A percentile compares a stretch with the other conserved stretches of the same genome.
These are phyloP conservation scores for Starmerella potacharoeniae DNA, from an alignment of 805 yeast species.

Conservation along the genomic window DNA sequence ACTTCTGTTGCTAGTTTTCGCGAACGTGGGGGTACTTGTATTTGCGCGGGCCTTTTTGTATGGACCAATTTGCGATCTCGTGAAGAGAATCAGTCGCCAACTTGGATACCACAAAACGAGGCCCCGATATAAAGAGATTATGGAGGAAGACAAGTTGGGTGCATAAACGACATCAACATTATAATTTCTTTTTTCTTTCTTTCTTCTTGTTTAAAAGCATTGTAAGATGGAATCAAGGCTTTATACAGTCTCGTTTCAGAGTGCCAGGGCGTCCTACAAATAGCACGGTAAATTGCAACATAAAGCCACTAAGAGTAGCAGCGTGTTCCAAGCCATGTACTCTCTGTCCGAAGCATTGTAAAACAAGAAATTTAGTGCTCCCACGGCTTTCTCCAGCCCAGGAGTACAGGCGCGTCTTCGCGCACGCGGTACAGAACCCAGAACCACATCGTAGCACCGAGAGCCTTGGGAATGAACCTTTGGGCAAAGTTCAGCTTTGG, in stretches of 20 bases:
- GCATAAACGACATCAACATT: not conserved
- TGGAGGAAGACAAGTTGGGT: constrained; percentile 11
- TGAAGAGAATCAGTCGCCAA: constrained; percentile 12
- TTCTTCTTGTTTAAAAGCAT: not conserved
- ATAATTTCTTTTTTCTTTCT: not conserved
- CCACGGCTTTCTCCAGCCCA: constrained; percentile 35
- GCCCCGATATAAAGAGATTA: constrained; percentile 30
- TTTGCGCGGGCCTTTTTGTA: constrained; percentile 39
- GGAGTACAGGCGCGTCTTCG: constrained; percentile 37
- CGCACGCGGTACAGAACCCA: constrained; percentile 74
- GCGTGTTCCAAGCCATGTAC: no score
- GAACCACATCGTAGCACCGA: constrained; percentile 85
- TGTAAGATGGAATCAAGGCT: no score
- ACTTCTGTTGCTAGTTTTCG: constrained; percentile 30
- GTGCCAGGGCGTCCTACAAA: no score
- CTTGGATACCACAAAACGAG: constrained; percentile 23
- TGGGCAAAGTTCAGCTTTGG: constrained; percentile 55
- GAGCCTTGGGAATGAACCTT: constrained; percentile 47
- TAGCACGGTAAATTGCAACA: no score
- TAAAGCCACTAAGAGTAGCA: no score
- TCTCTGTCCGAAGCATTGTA: no score
- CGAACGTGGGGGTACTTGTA: constrained; percentile 42
- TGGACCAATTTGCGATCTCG: constrained; percentile 23
- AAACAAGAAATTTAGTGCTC: constrained; percentile 25
- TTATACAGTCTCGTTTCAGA: no score